Evolutionary conservation across 2,329 filamentous ascomycete genomes (phyloP).

Genomic region (Bipolaris victoriae): DNA sequence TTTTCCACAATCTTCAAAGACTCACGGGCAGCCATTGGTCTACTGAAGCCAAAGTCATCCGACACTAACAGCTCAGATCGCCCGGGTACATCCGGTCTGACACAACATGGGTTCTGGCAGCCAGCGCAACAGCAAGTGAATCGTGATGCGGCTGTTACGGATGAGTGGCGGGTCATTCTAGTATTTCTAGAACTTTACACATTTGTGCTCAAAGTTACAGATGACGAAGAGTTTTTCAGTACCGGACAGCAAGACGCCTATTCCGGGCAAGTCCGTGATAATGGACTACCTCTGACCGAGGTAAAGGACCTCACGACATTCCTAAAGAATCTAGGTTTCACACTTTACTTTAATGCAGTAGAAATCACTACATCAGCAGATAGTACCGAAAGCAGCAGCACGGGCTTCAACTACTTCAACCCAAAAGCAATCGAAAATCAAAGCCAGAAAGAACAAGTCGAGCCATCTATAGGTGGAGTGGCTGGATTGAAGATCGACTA

Average conservation of each 20-base stretch:
- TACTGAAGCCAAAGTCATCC: slow-evolving; percentile 56
- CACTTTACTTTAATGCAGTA: slow-evolving; percentile 81
- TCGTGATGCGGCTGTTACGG: slow-evolving; percentile 54
- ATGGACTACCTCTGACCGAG: slow-evolving; percentile 73
- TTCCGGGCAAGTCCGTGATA: slow-evolving; percentile 53
- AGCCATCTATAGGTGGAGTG: slow-evolving; percentile 63
- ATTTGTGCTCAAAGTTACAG: slow-evolving; percentile 89
- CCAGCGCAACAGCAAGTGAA: slow-evolving; percentile 40
- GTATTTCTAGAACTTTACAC: slow-evolving; percentile 94
- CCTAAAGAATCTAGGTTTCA: slow-evolving; percentile 88
- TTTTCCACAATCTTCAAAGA: slow-evolving; percentile 64
- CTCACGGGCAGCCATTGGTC: slow-evolving; percentile 62
- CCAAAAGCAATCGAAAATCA: slow-evolving; percentile 29
- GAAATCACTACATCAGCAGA: slow-evolving; percentile 61
- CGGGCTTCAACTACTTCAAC: slow-evolving; percentile 50
- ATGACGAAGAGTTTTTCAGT: slow-evolving; percentile 93
- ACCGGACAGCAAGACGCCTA: slow-evolving; percentile 49
- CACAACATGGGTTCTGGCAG: slow-evolving; percentile 42
- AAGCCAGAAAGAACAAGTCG: slow-evolving; percentile 35
- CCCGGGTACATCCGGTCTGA: slow-evolving; percentile 17
- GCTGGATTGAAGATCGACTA: slow-evolving; percentile 77
- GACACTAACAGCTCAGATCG: slow-evolving; percentile 9
- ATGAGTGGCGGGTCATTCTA: slow-evolving; percentile 87
- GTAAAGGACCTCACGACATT: slow-evolving; percentile 79
- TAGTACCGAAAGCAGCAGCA: slow-evolving; percentile 57